Conservation (phyloP, 1,284 basidiomycete genomes). For the Athelia psychrophila region DNA sequence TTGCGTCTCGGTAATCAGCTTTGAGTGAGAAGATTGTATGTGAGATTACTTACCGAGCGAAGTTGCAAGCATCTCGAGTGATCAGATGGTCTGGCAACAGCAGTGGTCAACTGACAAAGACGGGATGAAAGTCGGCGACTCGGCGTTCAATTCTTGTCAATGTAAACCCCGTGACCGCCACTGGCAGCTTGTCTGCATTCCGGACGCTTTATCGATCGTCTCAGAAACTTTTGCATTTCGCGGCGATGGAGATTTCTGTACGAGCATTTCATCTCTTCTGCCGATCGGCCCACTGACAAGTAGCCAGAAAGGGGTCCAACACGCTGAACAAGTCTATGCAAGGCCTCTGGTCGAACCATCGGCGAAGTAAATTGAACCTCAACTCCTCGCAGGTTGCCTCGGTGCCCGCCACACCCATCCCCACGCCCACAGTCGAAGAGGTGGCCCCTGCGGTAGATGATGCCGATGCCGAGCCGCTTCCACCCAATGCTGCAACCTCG, state of each 20-base stretch:
- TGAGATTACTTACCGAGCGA: too few species aligned
- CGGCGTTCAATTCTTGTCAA: too few species aligned
- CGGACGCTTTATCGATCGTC: too few species aligned
- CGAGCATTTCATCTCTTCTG: not conserved
- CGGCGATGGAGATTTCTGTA: conserved; percentile 3
- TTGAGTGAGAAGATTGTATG: too few species aligned
- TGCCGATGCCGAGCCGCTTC: conserved; percentile 4
- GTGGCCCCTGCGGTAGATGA: conserved; percentile 11
- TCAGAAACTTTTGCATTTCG: too few species aligned
- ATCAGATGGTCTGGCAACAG: too few species aligned
- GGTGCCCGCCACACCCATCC: conserved; percentile 15
- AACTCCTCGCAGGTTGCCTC: conserved; percentile 38
- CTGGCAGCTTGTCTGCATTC: too few species aligned
- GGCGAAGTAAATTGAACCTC: conserved; percentile 61
- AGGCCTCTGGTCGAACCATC: conserved; percentile 67
- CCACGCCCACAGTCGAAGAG: conserved; percentile 26
- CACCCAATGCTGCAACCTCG: conserved; percentile 1
- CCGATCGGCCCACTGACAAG: conserved; percentile 23
- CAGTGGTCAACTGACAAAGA: too few species aligned
- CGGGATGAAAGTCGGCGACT: too few species aligned
- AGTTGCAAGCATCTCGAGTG: too few species aligned
- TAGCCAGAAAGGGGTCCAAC: conserved; percentile 63
- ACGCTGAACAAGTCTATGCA: conserved; percentile 75
- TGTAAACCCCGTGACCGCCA: too few species aligned
- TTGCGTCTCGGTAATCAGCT: too few species aligned